Evolutionary conservation across 179 eudicot genomes (phyloP).

Genomic region (Silene noctiflora): DNA sequence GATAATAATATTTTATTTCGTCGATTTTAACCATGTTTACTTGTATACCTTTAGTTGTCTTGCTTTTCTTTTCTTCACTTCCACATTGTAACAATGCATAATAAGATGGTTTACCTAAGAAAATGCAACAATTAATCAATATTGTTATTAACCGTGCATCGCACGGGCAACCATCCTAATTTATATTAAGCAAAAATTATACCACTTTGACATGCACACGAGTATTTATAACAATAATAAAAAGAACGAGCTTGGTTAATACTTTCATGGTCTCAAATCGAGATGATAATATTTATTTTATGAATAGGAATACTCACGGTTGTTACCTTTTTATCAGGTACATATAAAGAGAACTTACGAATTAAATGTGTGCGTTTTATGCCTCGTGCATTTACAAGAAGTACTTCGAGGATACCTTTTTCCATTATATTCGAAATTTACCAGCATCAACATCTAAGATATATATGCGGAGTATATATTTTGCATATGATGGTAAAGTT

Average conservation of each 20-base stretch:
- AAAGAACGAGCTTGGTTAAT: no score
- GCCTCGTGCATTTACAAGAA: slow-evolving; percentile 72
- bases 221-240: no score
- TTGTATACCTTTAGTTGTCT: slow-evolving; percentile 47
- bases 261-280: no score
- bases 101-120: slow-evolving; percentile 56
- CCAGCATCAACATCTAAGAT: background rate
- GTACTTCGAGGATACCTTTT: slow-evolving; percentile 64
- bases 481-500: background rate
- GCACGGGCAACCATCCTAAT: no score
- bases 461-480: background rate
- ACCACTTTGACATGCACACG: no score
- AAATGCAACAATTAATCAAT: slow-evolving; percentile 9
- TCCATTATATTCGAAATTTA: slow-evolving; percentile 36
- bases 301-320: no score
- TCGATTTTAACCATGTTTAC: background rate
- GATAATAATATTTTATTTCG: background rate
- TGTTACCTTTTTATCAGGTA: no score
- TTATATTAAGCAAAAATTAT: no score
- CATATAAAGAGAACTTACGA: slow-evolving; percentile 35
- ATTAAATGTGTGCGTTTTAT: slow-evolving; percentile 46
- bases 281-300: no score
- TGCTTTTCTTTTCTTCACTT: slow-evolving; percentile 49
- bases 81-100: slow-evolving; percentile 73
- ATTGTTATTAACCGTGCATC: no score